Conservation (phyloP, 345 rosid species). For the Arabidopsis thaliana region DNA sequence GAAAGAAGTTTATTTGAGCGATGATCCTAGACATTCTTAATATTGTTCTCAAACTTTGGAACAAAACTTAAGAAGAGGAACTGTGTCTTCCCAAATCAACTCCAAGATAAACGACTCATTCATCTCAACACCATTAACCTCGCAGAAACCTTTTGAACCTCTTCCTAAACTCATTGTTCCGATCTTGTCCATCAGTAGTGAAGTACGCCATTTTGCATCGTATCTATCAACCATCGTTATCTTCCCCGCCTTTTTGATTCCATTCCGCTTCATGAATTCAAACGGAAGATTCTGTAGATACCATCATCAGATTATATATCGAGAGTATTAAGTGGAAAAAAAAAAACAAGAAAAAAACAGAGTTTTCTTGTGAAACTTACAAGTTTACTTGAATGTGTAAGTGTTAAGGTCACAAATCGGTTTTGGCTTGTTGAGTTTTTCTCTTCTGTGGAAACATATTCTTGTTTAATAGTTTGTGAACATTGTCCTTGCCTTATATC, state of each 20-base stretch:
- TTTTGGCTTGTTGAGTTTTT: neutral
- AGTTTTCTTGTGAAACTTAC: slow-evolving; percentile 29
- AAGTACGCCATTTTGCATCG: slow-evolving; percentile 16
- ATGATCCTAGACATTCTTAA: neutral
- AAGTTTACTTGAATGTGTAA: neutral
- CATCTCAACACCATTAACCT: slow-evolving; percentile 13
- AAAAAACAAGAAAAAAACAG: neutral
- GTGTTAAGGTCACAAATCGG: slow-evolving; percentile 19
- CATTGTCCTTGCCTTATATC: neutral
- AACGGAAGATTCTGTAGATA: slow-evolving; percentile 26
- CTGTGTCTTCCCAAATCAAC: slow-evolving; percentile 35
- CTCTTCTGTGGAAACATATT: neutral
- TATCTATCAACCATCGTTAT: slow-evolving; percentile 20
- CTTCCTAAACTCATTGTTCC: slow-evolving; percentile 25
- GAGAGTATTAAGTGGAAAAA: neutral
- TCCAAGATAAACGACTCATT: slow-evolving; percentile 30
- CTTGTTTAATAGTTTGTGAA: neutral
- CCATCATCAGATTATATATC: neutral
- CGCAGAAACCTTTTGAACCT: slow-evolving; percentile 19
- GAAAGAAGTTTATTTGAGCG: neutral
- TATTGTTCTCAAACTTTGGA: slow-evolving; percentile 22
- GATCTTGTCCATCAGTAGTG: slow-evolving; percentile 7
- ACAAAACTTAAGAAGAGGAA: slow-evolving; percentile 32
- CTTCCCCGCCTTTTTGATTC: slow-evolving; percentile 10
- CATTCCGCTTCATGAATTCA: slow-evolving; percentile 17